These are phyloP conservation scores for Mimosa pudica DNA, from an alignment of 306 rosid genomes.

Conservation along the genomic window DNA sequence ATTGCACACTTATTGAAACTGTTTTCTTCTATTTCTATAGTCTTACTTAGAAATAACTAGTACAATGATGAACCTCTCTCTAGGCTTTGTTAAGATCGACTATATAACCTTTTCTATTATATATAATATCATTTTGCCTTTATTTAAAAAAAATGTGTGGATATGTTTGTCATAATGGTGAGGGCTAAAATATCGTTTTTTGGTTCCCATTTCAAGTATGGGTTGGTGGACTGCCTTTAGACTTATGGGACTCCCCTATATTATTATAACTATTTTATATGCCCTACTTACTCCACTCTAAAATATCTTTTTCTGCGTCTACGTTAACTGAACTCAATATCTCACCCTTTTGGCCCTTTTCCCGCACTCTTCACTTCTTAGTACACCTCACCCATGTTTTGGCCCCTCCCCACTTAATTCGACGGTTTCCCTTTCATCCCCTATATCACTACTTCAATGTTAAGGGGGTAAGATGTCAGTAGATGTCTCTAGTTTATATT, in stretches of 20 bases:
- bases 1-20: too few relatives aligned
- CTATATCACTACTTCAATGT: background rate
- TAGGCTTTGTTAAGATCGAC: too few relatives aligned
- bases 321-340: background rate
- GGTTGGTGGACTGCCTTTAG: constrained; percentile 37
- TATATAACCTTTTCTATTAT: too few relatives aligned
- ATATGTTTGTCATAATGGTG: background rate
- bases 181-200: constrained; percentile 40
- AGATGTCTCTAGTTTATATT: background rate
- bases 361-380: background rate
- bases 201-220: background rate
- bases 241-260: constrained; percentile 11
- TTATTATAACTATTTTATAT: background rate
- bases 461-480: background rate
- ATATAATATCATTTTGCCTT: too few relatives aligned
- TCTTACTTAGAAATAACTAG: too few relatives aligned
- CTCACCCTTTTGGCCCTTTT: background rate
- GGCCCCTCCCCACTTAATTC: background rate
- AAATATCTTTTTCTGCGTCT: background rate
- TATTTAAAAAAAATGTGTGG: background rate
- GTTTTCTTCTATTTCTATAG: too few relatives aligned
- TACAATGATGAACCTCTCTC: too few relatives aligned
- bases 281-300: background rate
- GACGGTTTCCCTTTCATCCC: background rate
- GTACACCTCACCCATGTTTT: background rate